Percentiles rank a stretch among this genome's conserved stretches.
Evolutionary conservation across 768 basidiomycete genomes (phyloP).

Genomic region (Trametes cingulata): DNA sequence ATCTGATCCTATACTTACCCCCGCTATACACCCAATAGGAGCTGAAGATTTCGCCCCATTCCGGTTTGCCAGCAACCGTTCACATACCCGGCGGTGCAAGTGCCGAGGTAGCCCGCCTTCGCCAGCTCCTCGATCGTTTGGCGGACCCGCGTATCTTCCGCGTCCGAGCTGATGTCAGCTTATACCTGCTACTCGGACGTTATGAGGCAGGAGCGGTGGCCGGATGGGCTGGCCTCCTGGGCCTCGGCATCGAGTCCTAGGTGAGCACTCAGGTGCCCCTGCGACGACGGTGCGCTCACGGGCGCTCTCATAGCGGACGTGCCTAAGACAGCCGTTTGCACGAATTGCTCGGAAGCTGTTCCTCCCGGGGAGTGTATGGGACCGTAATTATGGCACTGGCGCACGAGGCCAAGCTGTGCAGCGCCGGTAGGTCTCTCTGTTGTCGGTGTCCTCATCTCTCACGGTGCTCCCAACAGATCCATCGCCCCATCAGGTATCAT

Average conservation of each 20-base stretch:
- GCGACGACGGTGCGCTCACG: neutral
- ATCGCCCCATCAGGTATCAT: no score
- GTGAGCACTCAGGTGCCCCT: neutral
- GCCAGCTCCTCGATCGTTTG: neutral
- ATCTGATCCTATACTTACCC: neutral
- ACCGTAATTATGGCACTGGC: neutral
- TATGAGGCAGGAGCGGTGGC: neutral
- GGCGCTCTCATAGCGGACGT: no score
- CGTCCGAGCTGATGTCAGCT: neutral
- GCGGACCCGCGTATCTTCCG: neutral
- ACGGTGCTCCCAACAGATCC: neutral
- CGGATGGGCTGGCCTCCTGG: neutral
- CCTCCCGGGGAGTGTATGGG: no score
- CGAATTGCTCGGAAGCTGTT: no score
- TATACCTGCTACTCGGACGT: neutral
- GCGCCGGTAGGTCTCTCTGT: neutral
- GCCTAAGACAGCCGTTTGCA: no score
- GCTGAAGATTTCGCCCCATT: neutral
- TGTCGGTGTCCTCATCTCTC: neutral
- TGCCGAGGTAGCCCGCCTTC: neutral
- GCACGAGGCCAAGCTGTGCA: constrained; percentile 2
- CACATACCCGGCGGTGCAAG: neutral
- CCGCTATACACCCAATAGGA: neutral
- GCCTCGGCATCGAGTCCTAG: constrained; percentile 1
- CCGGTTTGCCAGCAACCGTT: neutral